These are phyloP conservation scores for Gentiana straminea DNA, from an alignment of 257 asterid species.

Conservation along the genomic window DNA sequence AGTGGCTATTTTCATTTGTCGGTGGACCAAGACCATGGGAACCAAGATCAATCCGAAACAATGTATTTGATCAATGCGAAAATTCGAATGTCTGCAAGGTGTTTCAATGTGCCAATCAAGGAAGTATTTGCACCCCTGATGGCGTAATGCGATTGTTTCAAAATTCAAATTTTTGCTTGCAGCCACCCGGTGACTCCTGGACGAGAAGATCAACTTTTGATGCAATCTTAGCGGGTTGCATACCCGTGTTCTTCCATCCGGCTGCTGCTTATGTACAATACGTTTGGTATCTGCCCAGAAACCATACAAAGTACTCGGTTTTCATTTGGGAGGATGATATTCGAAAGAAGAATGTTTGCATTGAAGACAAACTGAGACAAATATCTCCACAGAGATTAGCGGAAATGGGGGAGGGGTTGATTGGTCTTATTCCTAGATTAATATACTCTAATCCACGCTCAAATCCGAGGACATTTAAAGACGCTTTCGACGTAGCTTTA, in stretches of 20 bases:
- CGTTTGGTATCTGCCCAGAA: constrained; percentile 1
- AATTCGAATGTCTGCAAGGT: constrained; percentile 6
- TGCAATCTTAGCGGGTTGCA: constrained; percentile 9
- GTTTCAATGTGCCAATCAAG: constrained; percentile 2
- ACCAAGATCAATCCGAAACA: neutral
- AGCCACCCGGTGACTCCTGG: constrained; percentile 8
- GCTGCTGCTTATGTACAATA: constrained; percentile 9
- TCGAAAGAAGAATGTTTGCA: constrained; percentile 1
- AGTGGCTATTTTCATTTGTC: constrained; percentile 6
- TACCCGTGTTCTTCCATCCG: constrained; percentile 9
- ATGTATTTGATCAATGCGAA: constrained; percentile 1
- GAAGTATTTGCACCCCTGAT: neutral
- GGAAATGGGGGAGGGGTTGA: too few species aligned
- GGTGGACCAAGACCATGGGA: constrained; percentile 5
- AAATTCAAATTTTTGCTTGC: constrained; percentile 5
- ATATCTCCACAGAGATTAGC: too few species aligned
- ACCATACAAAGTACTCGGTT: constrained; percentile 7
- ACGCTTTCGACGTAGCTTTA: constrained; percentile 9
- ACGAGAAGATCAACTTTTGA: constrained; percentile 8
- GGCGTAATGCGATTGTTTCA: constrained; percentile 3
- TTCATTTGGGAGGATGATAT: constrained; percentile 4
- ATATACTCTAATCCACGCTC: too few species aligned
- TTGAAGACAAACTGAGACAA: too few species aligned
- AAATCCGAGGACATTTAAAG: constrained; percentile 2
- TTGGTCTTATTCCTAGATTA: too few species aligned